Evolutionary conservation across 139 green algal species (phyloP).

Genomic region (Micractinium sp.): DNA sequence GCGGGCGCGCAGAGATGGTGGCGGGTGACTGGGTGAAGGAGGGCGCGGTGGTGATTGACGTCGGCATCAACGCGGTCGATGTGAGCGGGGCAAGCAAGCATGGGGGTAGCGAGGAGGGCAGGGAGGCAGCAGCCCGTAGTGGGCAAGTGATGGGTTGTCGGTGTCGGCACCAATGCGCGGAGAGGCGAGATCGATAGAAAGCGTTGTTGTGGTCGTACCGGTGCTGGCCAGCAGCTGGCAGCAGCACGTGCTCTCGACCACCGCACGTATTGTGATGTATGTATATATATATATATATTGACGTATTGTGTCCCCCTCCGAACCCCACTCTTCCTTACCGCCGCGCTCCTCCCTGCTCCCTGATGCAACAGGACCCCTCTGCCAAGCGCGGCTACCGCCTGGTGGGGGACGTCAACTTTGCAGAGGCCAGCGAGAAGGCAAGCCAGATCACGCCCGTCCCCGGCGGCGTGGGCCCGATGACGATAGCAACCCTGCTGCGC

Average conservation of each 20-base stretch:
- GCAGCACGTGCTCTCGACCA: neutral
- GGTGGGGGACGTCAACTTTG: constrained; percentile 86
- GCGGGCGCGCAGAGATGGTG: constrained; percentile 89
- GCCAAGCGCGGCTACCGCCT: constrained; percentile 74
- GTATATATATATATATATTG: too few relatives aligned
- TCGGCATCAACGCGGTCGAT: constrained; percentile 78
- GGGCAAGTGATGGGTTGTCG: too few relatives aligned
- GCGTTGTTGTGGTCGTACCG: neutral
- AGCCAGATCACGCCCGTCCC: constrained; percentile 81
- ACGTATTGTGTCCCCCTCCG: neutral
- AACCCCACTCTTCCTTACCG: neutral
- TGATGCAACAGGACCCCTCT: constrained; percentile 28
- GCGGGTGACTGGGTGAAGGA: constrained; percentile 80
- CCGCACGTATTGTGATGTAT: neutral
- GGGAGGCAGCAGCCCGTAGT: too few relatives aligned
- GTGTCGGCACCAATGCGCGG: too few relatives aligned
- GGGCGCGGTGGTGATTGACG: constrained; percentile 75
- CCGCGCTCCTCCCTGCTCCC: too few relatives aligned
- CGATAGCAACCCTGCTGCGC: constrained; percentile 87
- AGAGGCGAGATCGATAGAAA: too few relatives aligned
- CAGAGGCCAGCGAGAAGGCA: constrained; percentile 66
- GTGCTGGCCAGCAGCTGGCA: neutral
- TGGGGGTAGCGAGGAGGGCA: too few relatives aligned
- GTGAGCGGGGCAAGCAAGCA: neutral
- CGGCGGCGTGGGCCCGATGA: constrained; percentile 94